Evolutionary conservation across 441 rosid genomes (phyloP), one percentile per base, ranked within the genome.

Genomic region (Biscutella auriculata): DNA sequence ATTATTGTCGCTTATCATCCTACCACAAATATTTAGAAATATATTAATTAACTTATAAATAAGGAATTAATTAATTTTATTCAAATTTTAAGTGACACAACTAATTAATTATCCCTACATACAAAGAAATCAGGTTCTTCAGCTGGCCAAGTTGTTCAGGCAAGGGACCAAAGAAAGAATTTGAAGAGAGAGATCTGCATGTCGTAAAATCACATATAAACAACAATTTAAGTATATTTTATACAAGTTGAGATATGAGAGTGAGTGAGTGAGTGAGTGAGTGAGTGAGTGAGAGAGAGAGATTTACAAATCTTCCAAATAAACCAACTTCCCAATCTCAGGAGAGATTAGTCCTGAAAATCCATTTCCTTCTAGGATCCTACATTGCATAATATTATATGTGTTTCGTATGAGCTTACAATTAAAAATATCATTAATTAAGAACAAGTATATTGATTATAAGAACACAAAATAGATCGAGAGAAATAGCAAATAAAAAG

Each of bases 301-400:
- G 56, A 47, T 39, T 73, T 82, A 91, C 98, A 85, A 67, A 76
- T 73, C 82, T 73, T 84, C 74, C 65, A 91, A 73, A 56, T 72
- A 72, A 66, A 58, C 53, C 78, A 88, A 46, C 26, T 64, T 77
- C 53, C 85, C 80, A 50, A 88, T 85, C 51, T 81, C 84, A 44
- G 79, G 82, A 15, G 95, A 91, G 65, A 91, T 82, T 43, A 66
- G 65, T 58, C 96, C 96, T 1, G 82, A 71, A 71, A 85, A 87
- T 6, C 0, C 59, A 70, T 88, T 91, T 53, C 96, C 98, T 80
- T 92, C 96, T 3, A 88, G 75, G 63, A 85, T 88, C 82, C 96
- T 88, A 79, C 65, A 32, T 42, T 12, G 9, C 23, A 37, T 30
- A 41, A 59, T 7, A 8, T n/a, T n/a, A n/a, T n/a, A n/a, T n/a